Evolutionary conservation across 352 stramenopile genomes (phyloP).

Genomic region (Pythium aristosporum): DNA sequence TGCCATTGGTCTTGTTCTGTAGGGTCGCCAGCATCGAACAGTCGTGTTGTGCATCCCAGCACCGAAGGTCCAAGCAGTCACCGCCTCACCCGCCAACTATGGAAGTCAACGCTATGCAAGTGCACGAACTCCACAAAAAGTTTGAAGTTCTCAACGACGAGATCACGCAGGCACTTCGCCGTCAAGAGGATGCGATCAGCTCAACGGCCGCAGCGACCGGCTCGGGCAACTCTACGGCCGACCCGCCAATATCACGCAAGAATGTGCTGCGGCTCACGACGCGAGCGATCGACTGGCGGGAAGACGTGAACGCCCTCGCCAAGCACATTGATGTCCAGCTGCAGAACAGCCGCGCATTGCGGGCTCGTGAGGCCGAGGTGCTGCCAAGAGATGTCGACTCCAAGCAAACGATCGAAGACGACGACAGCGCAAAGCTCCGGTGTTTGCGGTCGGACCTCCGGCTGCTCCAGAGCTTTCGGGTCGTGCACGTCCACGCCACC

Average conservation of each 20-base stretch:
- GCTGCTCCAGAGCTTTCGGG: conserved; percentile 63
- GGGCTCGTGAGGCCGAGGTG: conserved; percentile 51
- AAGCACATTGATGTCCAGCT: conserved; percentile 78
- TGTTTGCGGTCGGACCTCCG: conserved; percentile 44
- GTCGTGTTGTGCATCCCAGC: neutral
- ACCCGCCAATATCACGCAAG: conserved; percentile 29
- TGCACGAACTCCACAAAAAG: conserved; percentile 69
- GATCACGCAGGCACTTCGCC: conserved; percentile 46
- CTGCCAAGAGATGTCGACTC: conserved; percentile 31
- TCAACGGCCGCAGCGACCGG: conserved; percentile 18
- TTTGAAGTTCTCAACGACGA: conserved; percentile 76
- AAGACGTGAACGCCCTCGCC: conserved; percentile 63
- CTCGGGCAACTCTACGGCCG: conserved; percentile 5
- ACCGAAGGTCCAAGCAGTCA: neutral
- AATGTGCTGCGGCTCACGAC: conserved; percentile 52
- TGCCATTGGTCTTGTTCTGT: neutral
- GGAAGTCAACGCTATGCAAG: conserved; percentile 48
- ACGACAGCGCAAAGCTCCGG: conserved; percentile 39
- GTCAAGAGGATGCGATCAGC: conserved; percentile 50
- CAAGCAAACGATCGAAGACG: conserved; percentile 41
- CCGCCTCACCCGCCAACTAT: conserved; percentile 16
- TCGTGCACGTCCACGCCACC: conserved; percentile 35
- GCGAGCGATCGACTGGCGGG: conserved; percentile 64
- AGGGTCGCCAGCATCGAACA: conserved; percentile 5
- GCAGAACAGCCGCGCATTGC: conserved; percentile 62